A percentile compares a stretch with the other conserved stretches of the same genome.
Conservation (phyloP, 306 rosid species). For the Cicer bijugum region DNA sequence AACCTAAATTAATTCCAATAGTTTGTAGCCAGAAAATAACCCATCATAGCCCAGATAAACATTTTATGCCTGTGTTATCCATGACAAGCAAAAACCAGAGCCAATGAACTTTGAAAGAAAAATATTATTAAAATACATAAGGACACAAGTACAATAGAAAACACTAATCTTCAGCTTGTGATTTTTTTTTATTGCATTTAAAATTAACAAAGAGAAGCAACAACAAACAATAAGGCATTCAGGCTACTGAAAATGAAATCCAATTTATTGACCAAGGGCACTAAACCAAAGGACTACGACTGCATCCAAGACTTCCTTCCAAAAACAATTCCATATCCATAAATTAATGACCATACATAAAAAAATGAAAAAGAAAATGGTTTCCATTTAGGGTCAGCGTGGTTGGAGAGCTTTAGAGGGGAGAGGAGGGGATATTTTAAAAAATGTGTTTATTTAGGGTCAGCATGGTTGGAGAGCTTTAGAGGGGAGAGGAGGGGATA, state of each 20-base stretch:
- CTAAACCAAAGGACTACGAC: constrained; percentile 6
- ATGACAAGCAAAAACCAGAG: constrained; percentile 17
- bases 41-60: neutral
- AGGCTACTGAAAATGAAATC: constrained; percentile 15
- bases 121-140: neutral
- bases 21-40: neutral
- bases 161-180: neutral
- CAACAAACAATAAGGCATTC: constrained; percentile 9
- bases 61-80: neutral
- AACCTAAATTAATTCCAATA: neutral
- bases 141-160: neutral
- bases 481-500: no score
- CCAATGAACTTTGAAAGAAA: constrained; percentile 1
- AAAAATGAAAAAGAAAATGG: neutral
- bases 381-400: neutral
- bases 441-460: neutral
- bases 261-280: neutral
- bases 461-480: no score
- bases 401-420: no score
- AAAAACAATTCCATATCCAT: constrained; percentile 6
- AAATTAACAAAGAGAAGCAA: neutral
- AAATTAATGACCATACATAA: neutral
- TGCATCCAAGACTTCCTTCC: constrained; percentile 14
- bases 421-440: no score
- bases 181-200: constrained; percentile 1